These are phyloP conservation scores for Heterobasidion parviporum DNA, from an alignment of 1,284 basidiomycete genomes.

Conservation along the genomic window DNA sequence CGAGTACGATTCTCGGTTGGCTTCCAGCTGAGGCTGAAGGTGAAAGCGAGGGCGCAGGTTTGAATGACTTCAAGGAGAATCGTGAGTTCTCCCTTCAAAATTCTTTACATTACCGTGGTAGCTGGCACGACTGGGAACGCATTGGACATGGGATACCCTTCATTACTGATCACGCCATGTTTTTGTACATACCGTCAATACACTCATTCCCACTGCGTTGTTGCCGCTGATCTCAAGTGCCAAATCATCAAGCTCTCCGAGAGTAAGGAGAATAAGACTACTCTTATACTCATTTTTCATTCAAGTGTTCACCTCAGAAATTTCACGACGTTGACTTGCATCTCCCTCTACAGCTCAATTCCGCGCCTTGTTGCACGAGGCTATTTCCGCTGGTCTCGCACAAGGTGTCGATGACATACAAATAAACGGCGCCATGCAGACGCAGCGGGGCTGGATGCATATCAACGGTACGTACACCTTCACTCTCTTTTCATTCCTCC, in stretches of 20 bases:
- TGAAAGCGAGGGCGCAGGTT: slow-evolving; percentile 35
- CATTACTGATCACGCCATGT: no score
- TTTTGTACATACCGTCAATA: no score
- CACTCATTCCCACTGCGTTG: no score
- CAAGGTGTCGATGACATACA: slow-evolving; percentile 60
- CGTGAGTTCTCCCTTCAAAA: slow-evolving; percentile 28
- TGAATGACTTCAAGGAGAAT: slow-evolving; percentile 66
- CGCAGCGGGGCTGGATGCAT: slow-evolving; percentile 75
- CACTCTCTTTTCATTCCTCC: neutral
- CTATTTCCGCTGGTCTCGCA: slow-evolving; percentile 42
- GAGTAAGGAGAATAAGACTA: no score
- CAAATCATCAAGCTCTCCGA: no score
- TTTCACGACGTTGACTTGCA: neutral
- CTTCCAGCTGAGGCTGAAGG: slow-evolving; percentile 42
- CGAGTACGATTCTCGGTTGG: slow-evolving; percentile 60
- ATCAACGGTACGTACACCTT: slow-evolving; percentile 59
- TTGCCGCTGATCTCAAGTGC: no score
- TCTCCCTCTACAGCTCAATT: slow-evolving; percentile 40
- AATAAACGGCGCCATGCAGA: slow-evolving; percentile 53
- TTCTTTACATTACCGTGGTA: neutral
- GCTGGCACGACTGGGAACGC: neutral
- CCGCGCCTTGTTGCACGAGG: slow-evolving; percentile 47
- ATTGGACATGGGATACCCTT: no score
- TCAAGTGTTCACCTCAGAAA: neutral
- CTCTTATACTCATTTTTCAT: neutral